Base-by-base conservation (phyloP, 305 asterid species). In the Andrographis paniculata region DNA sequence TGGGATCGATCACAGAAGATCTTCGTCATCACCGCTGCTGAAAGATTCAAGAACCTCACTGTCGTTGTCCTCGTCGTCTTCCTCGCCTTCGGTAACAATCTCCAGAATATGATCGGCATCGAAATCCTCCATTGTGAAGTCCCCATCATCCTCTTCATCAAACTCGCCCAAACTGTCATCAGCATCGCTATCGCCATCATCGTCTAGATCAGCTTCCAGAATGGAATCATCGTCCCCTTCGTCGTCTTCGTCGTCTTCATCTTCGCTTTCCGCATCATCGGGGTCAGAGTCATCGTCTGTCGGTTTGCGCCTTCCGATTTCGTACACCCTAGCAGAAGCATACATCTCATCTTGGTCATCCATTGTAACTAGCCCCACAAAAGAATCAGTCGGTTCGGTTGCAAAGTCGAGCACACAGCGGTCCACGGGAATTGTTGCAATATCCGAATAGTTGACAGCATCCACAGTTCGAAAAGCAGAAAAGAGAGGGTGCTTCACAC, bases 241-340 rank as follows among this genome's bases (percentile, higher is more conserved):
- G 12, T 72, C 97, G 12, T 77, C 99, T 6, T 83, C 99, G 0
- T 80, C 91, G 0, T 80, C 85, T 0, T 85, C 99, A 30, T 85
- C 94, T 42, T 84, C 97, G 18, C 74, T 87, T 64, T 77, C 99
- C 3, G 93, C 99, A 51, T 87, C 99, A 65, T 92, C 99, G 0
- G 99, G 99, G 59, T 92, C 99, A 1, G 99, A 92, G 49, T 92
- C 99, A 48, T 87, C 99, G 21, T 92, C 99, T 0, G 93, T 84
- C 2, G 93, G 88, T 75, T 79, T 84, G 50, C 97, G 78, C 40
- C 99, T 72, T n/a, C 99, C 99, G 14, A 92, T 87, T 69, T 92
- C 99, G 48, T 77, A 82, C 37, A 92, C 77, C 73, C 99, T 77
- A 12, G 94, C 97, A 14, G 97, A 87, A 42, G 99, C 81, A 62